Percentiles rank a stretch among this genome's conserved stretches.
Evolutionary conservation across 257 asterid species (phyloP).

Genomic region (Apocynum venetum): DNA sequence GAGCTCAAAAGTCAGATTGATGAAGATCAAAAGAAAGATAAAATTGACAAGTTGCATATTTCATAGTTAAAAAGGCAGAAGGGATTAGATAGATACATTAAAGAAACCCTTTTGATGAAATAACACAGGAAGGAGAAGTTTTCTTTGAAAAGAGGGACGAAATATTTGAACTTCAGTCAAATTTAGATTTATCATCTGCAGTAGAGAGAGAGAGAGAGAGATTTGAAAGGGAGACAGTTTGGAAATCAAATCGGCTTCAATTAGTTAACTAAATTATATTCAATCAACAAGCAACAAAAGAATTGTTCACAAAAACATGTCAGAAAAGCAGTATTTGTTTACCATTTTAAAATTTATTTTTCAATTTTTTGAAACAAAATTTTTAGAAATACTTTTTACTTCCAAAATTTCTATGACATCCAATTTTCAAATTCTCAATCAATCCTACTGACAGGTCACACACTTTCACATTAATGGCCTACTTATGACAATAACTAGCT

Average conservation of each 20-base stretch:
- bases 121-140: background rate
- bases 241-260: background rate
- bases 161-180: background rate
- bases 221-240: background rate
- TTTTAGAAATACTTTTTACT: too few species aligned
- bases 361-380: too few species aligned
- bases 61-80: background rate
- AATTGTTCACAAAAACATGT: background rate
- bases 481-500: background rate
- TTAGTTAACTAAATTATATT: background rate
- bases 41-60: background rate
- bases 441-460: too few species aligned
- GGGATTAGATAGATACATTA: background rate
- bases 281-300: background rate
- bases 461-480: too few species aligned
- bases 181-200: background rate
- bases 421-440: too few species aligned
- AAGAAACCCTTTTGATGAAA: too few species aligned
- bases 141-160: background rate
- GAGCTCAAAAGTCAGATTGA: background rate
- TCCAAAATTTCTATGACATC: too few species aligned
- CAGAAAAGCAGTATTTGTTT: too few species aligned
- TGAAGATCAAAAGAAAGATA: background rate
- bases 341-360: too few species aligned
- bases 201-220: slow-evolving; percentile 2